Conservation (phyloP, 257 asterid species). For the Solanum clarkiae region DNA sequence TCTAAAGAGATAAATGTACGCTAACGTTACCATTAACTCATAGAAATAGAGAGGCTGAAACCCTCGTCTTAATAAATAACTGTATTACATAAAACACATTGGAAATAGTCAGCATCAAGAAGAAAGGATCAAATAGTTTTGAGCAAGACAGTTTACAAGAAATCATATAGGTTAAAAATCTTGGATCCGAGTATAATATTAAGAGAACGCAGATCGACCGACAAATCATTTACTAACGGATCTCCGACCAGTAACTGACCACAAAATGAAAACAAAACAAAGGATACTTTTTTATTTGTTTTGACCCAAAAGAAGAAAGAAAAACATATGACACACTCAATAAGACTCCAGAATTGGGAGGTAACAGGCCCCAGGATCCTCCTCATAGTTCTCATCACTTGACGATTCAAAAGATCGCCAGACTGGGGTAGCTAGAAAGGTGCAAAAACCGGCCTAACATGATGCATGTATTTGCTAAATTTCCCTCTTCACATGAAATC, state of each 20-base stretch:
- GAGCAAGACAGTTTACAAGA: not conserved
- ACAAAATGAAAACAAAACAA: not conserved
- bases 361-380: conserved; percentile 20
- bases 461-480: not conserved
- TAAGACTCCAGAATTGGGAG: conserved; percentile 30
- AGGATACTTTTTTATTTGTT: not conserved
- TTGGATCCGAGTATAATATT: not conserved
- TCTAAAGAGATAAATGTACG: no score
- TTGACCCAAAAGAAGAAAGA: not conserved
- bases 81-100: not conserved
- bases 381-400: conserved; percentile 8
- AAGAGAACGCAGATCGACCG: not conserved
- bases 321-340: conserved; percentile 17
- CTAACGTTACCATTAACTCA: no score
- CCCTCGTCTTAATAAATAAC: not conserved
- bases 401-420: conserved; percentile 1
- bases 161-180: conserved; percentile 1
- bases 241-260: not conserved
- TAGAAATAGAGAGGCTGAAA: no score
- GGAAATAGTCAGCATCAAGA: not conserved
- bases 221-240: not conserved
- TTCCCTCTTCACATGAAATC: conserved; percentile 74
- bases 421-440: not conserved
- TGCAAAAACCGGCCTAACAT: not conserved
- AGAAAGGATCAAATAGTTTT: not conserved